A percentile compares a stretch with the other conserved stretches of the same genome.
These are phyloP conservation scores for Ilex paraguariensis DNA, from an alignment of 305 asterid species.

Conservation along the genomic window DNA sequence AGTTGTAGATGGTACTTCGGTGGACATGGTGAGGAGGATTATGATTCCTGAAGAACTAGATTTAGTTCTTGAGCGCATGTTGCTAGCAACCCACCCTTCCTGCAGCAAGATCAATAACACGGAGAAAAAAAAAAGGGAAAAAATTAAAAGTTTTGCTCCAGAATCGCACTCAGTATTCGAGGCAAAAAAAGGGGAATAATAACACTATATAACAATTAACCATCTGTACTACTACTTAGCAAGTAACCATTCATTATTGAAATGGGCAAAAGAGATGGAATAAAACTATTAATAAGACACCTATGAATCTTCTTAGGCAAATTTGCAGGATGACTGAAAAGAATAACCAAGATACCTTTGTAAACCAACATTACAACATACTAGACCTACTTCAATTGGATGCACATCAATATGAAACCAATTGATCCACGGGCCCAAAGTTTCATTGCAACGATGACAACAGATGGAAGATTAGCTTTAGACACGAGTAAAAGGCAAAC, in stretches of 20 bases:
- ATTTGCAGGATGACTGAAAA: background rate
- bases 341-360: background rate
- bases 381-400: too few species aligned
- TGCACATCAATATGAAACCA: too few species aligned
- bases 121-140: background rate
- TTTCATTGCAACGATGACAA: too few species aligned
- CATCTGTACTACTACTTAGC: background rate
- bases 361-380: background rate
- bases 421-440: too few species aligned
- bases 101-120: constrained; percentile 12
- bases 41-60: constrained; percentile 43
- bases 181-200: background rate
- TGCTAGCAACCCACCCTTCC: constrained; percentile 41
- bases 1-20: background rate
- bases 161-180: background rate
- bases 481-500: too few species aligned
- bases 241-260: too few species aligned
- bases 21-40: constrained; percentile 1
- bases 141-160: background rate
- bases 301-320: background rate
- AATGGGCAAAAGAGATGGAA: too few species aligned
- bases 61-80: constrained; percentile 38
- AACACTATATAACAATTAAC: background rate
- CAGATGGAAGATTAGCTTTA: too few species aligned
- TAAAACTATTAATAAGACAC: background rate